Percentiles rank a stretch among this genome's conserved stretches.
These are phyloP conservation scores for Aureoboletus auriporus DNA, from an alignment of 768 basidiomycete genomes.

Conservation along the genomic window DNA sequence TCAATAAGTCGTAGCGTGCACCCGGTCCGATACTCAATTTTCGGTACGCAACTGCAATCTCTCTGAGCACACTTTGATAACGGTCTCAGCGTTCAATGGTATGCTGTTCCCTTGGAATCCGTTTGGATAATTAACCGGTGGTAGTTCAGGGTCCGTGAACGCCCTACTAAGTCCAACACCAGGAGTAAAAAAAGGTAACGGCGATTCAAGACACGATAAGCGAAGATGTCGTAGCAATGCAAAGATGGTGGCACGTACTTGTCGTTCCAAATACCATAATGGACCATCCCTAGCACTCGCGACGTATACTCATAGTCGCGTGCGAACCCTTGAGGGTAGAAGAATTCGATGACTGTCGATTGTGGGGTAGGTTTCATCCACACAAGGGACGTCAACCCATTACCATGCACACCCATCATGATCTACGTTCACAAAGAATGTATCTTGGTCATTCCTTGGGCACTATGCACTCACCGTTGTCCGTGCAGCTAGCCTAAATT, in stretches of 20 bases:
- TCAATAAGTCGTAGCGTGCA: not conserved
- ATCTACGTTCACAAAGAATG: too few species aligned
- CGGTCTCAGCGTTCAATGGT: conserved; percentile 70
- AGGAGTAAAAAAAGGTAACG: not conserved
- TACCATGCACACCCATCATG: too few species aligned
- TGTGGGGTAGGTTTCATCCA: conserved; percentile 89
- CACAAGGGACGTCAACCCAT: conserved; percentile 50
- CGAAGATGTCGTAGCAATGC: not conserved
- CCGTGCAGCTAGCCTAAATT: conserved; percentile 73
- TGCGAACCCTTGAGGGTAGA: conserved; percentile 78
- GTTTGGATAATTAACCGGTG: conserved; percentile 67
- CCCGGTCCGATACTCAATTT: not conserved
- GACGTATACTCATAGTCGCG: conserved; percentile 82
- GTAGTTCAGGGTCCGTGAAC: conserved; percentile 72
- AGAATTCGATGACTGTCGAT: conserved; percentile 91
- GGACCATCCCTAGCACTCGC: conserved; percentile 74
- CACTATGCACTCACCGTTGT: conserved; percentile 62
- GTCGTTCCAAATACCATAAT: conserved; percentile 83
- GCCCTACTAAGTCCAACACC: conserved; percentile 35
- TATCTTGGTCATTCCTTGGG: too few species aligned
- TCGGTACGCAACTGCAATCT: conserved; percentile 33
- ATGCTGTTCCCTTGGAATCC: conserved; percentile 91
- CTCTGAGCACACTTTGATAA: conserved; percentile 57
- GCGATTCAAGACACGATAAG: not conserved
- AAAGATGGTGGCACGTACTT: conserved; percentile 38